phyloP scores from a whole-genome alignment of 1,284 basidiomycete genomes.

The Peniophora sp. region DNA sequence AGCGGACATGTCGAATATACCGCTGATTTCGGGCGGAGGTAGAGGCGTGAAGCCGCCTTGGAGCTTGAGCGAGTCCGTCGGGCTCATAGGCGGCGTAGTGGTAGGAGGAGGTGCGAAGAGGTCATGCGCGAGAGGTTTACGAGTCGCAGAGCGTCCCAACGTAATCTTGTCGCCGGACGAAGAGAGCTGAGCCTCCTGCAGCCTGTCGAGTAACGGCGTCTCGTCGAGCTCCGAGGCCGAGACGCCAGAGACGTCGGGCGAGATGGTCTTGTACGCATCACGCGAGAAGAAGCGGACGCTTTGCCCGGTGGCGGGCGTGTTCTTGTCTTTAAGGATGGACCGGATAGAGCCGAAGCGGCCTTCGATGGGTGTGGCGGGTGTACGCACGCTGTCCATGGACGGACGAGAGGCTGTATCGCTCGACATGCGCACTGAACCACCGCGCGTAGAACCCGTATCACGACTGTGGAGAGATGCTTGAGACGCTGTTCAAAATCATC shows the following conservation, averaged over 20 bases:
- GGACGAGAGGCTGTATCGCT: conserved; percentile 8
- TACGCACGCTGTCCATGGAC: conserved; percentile 9
- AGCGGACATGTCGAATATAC: conserved; percentile 46
- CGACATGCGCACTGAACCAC: background rate
- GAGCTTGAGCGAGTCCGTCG: conserved; percentile 2
- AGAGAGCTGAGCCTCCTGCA: conserved; percentile 20
- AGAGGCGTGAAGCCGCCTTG: conserved; percentile 20
- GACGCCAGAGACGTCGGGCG: conserved; percentile 50
- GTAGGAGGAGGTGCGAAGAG: conserved; percentile 21
- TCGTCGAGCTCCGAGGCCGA: conserved; percentile 23
- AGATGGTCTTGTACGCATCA: conserved; percentile 55
- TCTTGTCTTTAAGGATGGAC: conserved; percentile 61
- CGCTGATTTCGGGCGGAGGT: conserved; percentile 27
- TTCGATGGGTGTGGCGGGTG: conserved; percentile 17
- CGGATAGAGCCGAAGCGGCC: conserved; percentile 39
- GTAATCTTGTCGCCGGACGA: conserved; percentile 9
- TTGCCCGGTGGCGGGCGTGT: conserved; percentile 66
- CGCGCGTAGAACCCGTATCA: conserved; percentile 14
- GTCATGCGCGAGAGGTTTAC: conserved; percentile 18
- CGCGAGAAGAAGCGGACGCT: conserved; percentile 70
- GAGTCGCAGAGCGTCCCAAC: conserved; percentile 8
- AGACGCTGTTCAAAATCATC: conserved; percentile 6
- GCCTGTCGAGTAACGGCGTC: conserved; percentile 28
- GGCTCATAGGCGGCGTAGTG: conserved; percentile 15
- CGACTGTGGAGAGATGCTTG: conserved; percentile 9